Conservation (phyloP, 1,284 basidiomycete species). For the Violaceomyces palustris region DNA sequence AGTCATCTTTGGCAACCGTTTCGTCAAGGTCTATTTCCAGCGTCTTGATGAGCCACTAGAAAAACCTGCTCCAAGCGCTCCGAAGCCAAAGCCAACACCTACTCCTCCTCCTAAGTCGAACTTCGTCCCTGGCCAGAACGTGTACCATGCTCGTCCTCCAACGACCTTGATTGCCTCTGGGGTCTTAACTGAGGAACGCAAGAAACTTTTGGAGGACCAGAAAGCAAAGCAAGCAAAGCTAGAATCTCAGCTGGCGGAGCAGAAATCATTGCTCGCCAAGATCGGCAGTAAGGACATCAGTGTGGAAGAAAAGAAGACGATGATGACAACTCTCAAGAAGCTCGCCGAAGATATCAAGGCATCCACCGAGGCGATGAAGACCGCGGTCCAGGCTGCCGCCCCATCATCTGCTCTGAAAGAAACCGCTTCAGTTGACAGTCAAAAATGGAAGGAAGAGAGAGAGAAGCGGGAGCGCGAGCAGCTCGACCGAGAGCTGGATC, state of each 20-base stretch:
- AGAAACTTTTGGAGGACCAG: conserved; percentile 55
- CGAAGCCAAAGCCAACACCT: conserved; percentile 60
- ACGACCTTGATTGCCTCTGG: neutral
- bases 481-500: conserved; percentile 59
- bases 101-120: conserved; percentile 14
- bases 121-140: conserved; percentile 45
- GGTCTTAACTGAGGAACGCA: conserved; percentile 33
- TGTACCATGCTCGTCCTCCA: conserved; percentile 39
- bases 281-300: conserved; percentile 63
- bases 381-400: conserved; percentile 35
- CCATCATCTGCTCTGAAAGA: conserved; percentile 12
- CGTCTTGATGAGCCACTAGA: conserved; percentile 64
- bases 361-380: conserved; percentile 51
- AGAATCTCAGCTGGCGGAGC: conserved; percentile 80
- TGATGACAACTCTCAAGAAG: conserved; percentile 72
- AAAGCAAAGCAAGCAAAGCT: conserved; percentile 67
- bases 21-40: conserved; percentile 67
- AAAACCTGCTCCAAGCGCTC: conserved; percentile 65
- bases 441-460: conserved; percentile 59
- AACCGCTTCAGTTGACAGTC: conserved; percentile 49
- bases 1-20: conserved; percentile 85
- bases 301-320: conserved; percentile 71
- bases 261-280: conserved; percentile 73
- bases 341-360: conserved; percentile 73
- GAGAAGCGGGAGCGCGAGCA: conserved; percentile 71